Percentiles rank a stretch among this genome's conserved stretches.
Evolutionary conservation across 164 flowering plant species (phyloP).

Genomic region (Santalum album): DNA sequence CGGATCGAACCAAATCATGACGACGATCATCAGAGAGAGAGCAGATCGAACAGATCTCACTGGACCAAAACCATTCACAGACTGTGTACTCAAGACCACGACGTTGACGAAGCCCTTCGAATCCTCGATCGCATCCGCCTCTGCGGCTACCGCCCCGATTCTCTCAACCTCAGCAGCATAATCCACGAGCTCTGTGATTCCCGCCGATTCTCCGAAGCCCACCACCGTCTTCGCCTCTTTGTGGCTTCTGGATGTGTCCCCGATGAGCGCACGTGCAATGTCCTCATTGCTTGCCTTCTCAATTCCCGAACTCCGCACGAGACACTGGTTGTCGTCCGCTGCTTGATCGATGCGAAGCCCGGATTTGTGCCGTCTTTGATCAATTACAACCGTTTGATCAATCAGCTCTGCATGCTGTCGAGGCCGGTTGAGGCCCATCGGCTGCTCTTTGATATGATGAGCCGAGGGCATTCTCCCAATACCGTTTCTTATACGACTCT

Average conservation of each 20-base stretch:
- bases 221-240: constrained; percentile 38
- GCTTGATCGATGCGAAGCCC: constrained; percentile 35
- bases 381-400: constrained; percentile 67
- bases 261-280: constrained; percentile 77
- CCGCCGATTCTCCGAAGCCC: constrained; percentile 69
- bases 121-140: constrained; percentile 55
- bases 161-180: constrained; percentile 61
- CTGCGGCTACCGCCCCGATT: constrained; percentile 49
- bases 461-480: constrained; percentile 51
- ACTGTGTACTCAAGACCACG: constrained; percentile 38
- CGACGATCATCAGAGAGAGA: neutral
- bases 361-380: constrained; percentile 66
- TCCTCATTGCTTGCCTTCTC: constrained; percentile 70
- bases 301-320: constrained; percentile 30
- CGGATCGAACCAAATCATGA: neutral
- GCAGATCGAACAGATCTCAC: constrained; percentile 26
- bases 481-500: constrained; percentile 65
- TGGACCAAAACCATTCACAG: constrained; percentile 62
- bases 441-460: constrained; percentile 50
- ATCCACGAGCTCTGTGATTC: constrained; percentile 68
- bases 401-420: constrained; percentile 39
- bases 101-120: constrained; percentile 56
- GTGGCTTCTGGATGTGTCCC: constrained; percentile 38
- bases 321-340: constrained; percentile 29
- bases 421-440: constrained; percentile 33